Conservation (phyloP, 176 grass and related monocot genomes). For the Thalia dealbata region DNA sequence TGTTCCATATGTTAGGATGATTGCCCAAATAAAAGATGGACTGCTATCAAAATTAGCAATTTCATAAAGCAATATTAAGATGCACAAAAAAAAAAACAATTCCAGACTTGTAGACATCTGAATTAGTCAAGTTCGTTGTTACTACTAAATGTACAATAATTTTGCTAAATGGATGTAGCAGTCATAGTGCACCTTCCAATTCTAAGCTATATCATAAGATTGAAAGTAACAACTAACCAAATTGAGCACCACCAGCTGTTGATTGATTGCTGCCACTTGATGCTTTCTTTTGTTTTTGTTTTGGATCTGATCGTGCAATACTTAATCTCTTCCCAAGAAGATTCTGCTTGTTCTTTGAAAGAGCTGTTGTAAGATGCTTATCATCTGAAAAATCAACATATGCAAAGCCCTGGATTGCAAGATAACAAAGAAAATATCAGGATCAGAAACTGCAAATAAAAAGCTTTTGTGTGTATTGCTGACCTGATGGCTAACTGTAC, state of each 20-base stretch:
- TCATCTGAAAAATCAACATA: slow-evolving; percentile 93
- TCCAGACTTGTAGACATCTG: neutral
- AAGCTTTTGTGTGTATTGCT: neutral
- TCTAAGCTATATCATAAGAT: neutral
- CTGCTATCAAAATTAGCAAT: neutral
- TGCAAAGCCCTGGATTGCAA: slow-evolving; percentile 53
- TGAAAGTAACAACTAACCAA: neutral
- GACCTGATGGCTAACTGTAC: neutral
- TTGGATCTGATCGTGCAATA: slow-evolving; percentile 75
- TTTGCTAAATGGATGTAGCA: neutral
- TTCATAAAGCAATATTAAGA: neutral
- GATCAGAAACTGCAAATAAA: neutral
- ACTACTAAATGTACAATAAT: neutral
- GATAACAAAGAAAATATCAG: neutral
- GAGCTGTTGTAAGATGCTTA: slow-evolving; percentile 68
- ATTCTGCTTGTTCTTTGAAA: slow-evolving; percentile 72
- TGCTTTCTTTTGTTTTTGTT: slow-evolving; percentile 47
- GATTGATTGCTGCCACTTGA: slow-evolving; percentile 26
- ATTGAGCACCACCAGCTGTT: slow-evolving; percentile 36
- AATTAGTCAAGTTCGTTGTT: neutral
- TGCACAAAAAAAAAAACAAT: neutral
- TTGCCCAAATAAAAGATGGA: too few species aligned
- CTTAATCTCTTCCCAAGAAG: slow-evolving; percentile 68
- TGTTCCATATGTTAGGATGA: too few species aligned
- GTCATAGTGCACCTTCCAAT: neutral